These are phyloP conservation scores for Neopestalotiopsis clavispora DNA, from an alignment of 2,329 filamentous ascomycete species.

Conservation along the genomic window DNA sequence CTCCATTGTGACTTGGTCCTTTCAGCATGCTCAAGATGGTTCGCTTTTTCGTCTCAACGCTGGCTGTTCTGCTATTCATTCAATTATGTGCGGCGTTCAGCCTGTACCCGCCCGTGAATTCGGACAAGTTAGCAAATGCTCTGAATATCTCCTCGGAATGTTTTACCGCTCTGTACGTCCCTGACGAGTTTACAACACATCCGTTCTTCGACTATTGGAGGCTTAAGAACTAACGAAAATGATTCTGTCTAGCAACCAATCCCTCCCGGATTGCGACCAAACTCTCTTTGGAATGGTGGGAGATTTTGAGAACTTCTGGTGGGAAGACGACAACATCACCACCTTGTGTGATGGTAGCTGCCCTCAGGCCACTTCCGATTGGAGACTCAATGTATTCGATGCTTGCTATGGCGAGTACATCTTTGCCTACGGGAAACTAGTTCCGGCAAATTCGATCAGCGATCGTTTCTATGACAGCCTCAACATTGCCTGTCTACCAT, in stretches of 20 bases:
- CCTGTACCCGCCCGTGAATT: constrained; percentile 2
- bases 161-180: constrained; percentile 1
- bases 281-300: constrained; percentile 2
- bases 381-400: not conserved
- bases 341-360: constrained; percentile 2
- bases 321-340: constrained; percentile 11
- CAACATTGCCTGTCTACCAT: constrained; percentile 3
- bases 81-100: not conserved
- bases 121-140: not conserved
- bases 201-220: no score
- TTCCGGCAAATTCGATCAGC: not conserved
- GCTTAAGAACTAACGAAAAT: not conserved
- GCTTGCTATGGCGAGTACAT: constrained; percentile 13
- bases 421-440: not conserved
- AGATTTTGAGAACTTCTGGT: constrained; percentile 13
- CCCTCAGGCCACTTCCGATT: not conserved
- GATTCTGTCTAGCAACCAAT: not conserved
- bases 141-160: constrained; percentile 2
- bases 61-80: not conserved
- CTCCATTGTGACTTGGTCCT: no score
- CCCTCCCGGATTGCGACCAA: constrained; percentile 6
- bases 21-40: not conserved
- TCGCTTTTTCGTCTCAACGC: no score
- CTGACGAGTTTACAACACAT: not conserved
- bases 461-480: constrained; percentile 7